Evolutionary conservation across 1,139 yeast genomes (phyloP).

Genomic region (Scheffersomyces segobiensis): DNA sequence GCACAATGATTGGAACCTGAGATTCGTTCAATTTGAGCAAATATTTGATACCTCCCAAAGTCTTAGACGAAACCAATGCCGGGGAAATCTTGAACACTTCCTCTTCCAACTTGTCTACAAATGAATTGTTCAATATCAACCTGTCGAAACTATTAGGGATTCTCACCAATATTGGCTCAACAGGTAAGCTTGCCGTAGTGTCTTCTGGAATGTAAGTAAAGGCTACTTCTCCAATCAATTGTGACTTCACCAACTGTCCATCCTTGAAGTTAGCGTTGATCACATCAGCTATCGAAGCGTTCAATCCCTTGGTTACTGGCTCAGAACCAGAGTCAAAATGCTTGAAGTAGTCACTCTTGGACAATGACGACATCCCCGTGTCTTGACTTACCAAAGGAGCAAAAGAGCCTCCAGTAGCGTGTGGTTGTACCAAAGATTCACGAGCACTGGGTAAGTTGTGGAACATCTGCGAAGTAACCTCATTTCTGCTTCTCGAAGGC

Average conservation of each 20-base stretch:
- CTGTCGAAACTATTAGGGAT: constrained; percentile 37
- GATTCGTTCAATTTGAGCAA: constrained; percentile 40
- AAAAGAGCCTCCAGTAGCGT: constrained; percentile 13
- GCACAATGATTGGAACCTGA: constrained; percentile 66
- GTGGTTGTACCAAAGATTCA: constrained; percentile 30
- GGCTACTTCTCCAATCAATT: constrained; percentile 78
- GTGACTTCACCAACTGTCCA: constrained; percentile 58
- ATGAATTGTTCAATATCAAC: constrained; percentile 44
- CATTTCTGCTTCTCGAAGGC: constrained; percentile 32
- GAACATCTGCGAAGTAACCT: constrained; percentile 55
- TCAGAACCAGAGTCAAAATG: constrained; percentile 36
- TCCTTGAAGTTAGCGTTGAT: constrained; percentile 71
- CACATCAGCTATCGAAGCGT: constrained; percentile 80
- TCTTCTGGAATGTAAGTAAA: constrained; percentile 54
- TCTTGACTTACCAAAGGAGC: constrained; percentile 18
- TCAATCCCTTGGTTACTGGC: constrained; percentile 61
- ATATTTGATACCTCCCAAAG: constrained; percentile 76
- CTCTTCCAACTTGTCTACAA: constrained; percentile 35
- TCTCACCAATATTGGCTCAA: constrained; percentile 21
- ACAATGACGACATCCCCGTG: constrained; percentile 27
- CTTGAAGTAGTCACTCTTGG: constrained; percentile 36
- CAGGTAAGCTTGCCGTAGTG: constrained; percentile 7
- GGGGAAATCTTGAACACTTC: constrained; percentile 33
- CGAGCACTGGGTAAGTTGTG: constrained; percentile 49
- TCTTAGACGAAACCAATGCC: constrained; percentile 48